A percentile compares a stretch with the other conserved stretches of the same genome.
Evolutionary conservation across 768 basidiomycete genomes (phyloP).

Genomic region (Sporobolomyces roseus): DNA sequence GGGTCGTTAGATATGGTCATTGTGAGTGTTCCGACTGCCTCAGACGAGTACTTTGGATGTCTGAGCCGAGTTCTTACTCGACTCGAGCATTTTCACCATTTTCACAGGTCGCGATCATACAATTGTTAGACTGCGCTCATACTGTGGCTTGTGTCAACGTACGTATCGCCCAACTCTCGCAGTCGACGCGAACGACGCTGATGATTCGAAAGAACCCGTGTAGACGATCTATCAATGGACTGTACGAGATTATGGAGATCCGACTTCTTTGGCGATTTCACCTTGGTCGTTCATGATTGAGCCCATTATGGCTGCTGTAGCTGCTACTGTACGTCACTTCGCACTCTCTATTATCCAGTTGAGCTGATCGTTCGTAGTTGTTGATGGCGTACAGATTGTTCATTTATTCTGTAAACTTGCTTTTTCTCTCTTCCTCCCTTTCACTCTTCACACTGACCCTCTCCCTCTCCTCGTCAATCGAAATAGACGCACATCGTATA

Average conservation of each 20-base stretch:
- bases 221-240: conserved; percentile 18
- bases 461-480: neutral
- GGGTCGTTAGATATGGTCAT: conserved; percentile 12
- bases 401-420: neutral
- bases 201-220: neutral
- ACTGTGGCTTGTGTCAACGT: conserved; percentile 6
- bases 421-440: neutral
- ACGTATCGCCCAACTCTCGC: neutral
- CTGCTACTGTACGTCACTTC: neutral
- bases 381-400: neutral
- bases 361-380: neutral
- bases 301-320: conserved; percentile 19
- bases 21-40: neutral
- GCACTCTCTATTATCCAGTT: neutral
- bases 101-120: conserved; percentile 12
- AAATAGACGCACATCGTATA: conserved; percentile 16
- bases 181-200: neutral
- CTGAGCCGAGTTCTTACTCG: too few relatives aligned
- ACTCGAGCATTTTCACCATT: too few relatives aligned
- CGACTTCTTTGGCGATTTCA: conserved; percentile 11
- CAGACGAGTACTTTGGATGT: too few relatives aligned
- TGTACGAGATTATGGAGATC: conserved; percentile 15
- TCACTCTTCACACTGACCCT: neutral
- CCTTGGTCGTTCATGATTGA: conserved; percentile 30
- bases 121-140: conserved; percentile 4